phyloP scores from a whole-genome alignment of 2,329 filamentous ascomycete genomes.

The Colletotrichum agaves region DNA sequence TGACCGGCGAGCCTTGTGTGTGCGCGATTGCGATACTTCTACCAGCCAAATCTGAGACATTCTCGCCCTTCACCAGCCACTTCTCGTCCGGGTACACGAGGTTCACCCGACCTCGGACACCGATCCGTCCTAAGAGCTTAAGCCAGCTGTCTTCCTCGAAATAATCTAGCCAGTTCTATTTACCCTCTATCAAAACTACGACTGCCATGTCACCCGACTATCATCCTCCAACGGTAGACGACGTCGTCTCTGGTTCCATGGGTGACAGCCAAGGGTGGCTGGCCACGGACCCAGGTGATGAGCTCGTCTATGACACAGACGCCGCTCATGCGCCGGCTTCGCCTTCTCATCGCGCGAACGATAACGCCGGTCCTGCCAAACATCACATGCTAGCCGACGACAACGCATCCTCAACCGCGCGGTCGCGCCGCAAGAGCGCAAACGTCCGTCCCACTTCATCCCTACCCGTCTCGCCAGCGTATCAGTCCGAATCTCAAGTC shows the following conservation, averaged over 20 bases:
- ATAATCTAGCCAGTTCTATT: background rate
- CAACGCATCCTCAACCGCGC: slow-evolving; percentile 23
- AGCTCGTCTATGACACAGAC: slow-evolving; percentile 10
- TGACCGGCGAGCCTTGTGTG: background rate
- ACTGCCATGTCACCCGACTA: slow-evolving; percentile 25
- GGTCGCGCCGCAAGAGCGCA: slow-evolving; percentile 30
- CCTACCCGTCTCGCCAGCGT: background rate
- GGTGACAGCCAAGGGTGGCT: slow-evolving; percentile 20
- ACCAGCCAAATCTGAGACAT: slow-evolving; percentile 20
- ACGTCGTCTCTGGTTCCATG: background rate
- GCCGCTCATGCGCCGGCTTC: slow-evolving; percentile 16
- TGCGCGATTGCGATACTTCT: background rate
- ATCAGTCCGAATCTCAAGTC: background rate
- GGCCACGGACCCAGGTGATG: slow-evolving; percentile 13
- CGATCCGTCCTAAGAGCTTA: background rate
- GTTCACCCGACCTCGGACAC: background rate
- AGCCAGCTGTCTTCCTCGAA: background rate
- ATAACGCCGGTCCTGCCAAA: slow-evolving; percentile 4
- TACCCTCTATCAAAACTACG: background rate
- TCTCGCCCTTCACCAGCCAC: slow-evolving; percentile 5
- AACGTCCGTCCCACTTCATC: slow-evolving; percentile 31
- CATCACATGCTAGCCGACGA: slow-evolving; percentile 31
- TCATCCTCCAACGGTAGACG: slow-evolving; percentile 20
- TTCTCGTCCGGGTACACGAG: slow-evolving; percentile 5
- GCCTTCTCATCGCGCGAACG: slow-evolving; percentile 1